phyloP scores from a whole-genome alignment of 2,329 filamentous ascomycete genomes.

The Fusarium longipes region DNA sequence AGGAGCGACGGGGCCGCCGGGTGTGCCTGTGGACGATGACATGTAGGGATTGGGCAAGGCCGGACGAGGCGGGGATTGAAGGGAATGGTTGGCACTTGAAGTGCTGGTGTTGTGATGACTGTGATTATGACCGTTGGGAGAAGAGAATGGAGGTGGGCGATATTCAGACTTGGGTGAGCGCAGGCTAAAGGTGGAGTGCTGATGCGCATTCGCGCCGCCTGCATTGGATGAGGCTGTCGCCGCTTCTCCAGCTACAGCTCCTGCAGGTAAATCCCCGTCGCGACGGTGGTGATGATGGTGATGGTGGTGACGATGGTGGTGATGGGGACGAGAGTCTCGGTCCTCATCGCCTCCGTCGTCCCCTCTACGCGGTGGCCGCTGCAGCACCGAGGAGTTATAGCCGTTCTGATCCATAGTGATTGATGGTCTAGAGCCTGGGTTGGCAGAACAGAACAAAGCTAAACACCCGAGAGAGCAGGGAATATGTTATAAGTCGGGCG shows the following conservation, averaged over 20 bases:
- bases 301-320: slow-evolving; percentile 53
- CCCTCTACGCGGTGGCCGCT: slow-evolving; percentile 54
- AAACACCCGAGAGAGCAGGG: slow-evolving; percentile 26
- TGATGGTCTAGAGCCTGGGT: slow-evolving; percentile 37
- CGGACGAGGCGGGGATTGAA: slow-evolving; percentile 49
- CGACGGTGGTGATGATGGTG: slow-evolving; percentile 54
- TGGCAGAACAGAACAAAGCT: slow-evolving; percentile 24
- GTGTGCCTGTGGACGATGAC: slow-evolving; percentile 49
- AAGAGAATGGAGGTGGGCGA: slow-evolving; percentile 49
- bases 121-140: slow-evolving; percentile 47
- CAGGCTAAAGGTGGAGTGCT: slow-evolving; percentile 60
- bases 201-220: slow-evolving; percentile 50
- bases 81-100: slow-evolving; percentile 45
- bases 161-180: slow-evolving; percentile 62
- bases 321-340: slow-evolving; percentile 48
- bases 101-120: slow-evolving; percentile 45
- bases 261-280: slow-evolving; percentile 51
- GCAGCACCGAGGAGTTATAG: slow-evolving; percentile 63
- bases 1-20: slow-evolving; percentile 48
- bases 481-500: slow-evolving; percentile 35
- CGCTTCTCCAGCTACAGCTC: slow-evolving; percentile 32
- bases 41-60: slow-evolving; percentile 52
- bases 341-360: slow-evolving; percentile 55
- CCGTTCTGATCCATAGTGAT: slow-evolving; percentile 57
- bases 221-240: slow-evolving; percentile 39